These are phyloP conservation scores for Fusarium incarnatum DNA, from an alignment of 2,329 filamentous ascomycete species.

Conservation along the genomic window DNA sequence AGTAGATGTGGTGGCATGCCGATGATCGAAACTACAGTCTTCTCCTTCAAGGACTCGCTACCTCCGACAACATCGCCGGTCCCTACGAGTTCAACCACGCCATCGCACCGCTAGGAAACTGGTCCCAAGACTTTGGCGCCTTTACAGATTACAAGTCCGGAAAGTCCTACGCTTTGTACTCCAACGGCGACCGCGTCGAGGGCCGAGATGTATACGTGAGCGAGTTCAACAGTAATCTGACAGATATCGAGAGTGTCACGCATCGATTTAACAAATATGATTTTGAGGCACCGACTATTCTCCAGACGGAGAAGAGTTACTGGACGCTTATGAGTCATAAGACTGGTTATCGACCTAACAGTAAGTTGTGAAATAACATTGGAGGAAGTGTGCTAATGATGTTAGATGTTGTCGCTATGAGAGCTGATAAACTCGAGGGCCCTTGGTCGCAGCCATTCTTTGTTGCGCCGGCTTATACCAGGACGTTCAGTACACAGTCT, in stretches of 20 bases:
- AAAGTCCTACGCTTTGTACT: constrained; percentile 67
- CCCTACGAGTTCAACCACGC: constrained; percentile 67
- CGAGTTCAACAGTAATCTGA: constrained; percentile 64
- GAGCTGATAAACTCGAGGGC: constrained; percentile 60
- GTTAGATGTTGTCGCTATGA: constrained; percentile 64
- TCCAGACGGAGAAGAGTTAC: constrained; percentile 70
- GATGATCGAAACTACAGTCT: constrained; percentile 68
- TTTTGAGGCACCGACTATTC: constrained; percentile 69
- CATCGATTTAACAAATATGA: constrained; percentile 70
- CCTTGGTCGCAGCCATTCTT: constrained; percentile 66
- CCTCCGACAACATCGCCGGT: constrained; percentile 62
- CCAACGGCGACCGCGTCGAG: constrained; percentile 66
- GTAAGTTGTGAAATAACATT: too few relatives aligned
- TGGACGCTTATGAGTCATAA: constrained; percentile 72
- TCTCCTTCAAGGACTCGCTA: constrained; percentile 67
- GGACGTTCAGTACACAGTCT: constrained; percentile 64
- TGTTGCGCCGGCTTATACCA: constrained; percentile 60
- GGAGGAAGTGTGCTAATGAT: background rate
- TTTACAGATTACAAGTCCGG: constrained; percentile 71
- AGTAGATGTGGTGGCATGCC: constrained; percentile 70
- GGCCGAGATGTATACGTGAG: constrained; percentile 69
- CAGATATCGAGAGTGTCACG: constrained; percentile 62
- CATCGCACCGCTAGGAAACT: constrained; percentile 67
- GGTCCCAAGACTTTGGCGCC: constrained; percentile 71
- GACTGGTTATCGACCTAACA: constrained; percentile 72